phyloP scores from a whole-genome alignment of 805 yeast genomes.

The Lipomyces orientalis region DNA sequence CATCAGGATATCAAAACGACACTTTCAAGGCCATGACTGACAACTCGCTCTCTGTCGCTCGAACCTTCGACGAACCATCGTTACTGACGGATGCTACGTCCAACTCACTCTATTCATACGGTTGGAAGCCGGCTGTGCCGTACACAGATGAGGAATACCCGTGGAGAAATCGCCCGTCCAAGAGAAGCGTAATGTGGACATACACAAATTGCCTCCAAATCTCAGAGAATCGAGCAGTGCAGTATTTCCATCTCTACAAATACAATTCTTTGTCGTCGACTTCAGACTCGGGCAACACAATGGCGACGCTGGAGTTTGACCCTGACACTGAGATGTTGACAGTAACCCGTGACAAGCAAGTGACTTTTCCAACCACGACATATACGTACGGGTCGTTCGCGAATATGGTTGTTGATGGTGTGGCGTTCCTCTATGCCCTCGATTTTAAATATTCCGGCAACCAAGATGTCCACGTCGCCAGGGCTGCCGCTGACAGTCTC shows the following conservation, averaged over 20 bases:
- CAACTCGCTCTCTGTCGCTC: constrained; percentile 18
- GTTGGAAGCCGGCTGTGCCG: constrained; percentile 27
- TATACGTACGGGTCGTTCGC: constrained; percentile 35
- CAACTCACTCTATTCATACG: constrained; percentile 9
- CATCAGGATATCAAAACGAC: constrained; percentile 19
- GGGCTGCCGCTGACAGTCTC: constrained; percentile 16
- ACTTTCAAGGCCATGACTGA: constrained; percentile 19
- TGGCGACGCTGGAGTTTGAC: constrained; percentile 22
- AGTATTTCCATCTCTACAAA: constrained; percentile 23
- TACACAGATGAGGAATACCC: constrained; percentile 21
- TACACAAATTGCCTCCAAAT: constrained; percentile 33
- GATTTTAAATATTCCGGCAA: constrained; percentile 20
- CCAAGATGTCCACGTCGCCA: constrained; percentile 35
- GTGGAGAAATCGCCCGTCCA: background rate
- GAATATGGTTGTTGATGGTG: constrained; percentile 26
- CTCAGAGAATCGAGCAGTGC: constrained; percentile 22
- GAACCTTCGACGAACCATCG: constrained; percentile 10
- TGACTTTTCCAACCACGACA: constrained; percentile 16
- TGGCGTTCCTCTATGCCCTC: constrained; percentile 30
- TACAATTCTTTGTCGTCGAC: constrained; percentile 9
- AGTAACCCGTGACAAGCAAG: constrained; percentile 16
- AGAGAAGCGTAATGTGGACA: constrained; percentile 33
- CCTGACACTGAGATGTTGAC: constrained; percentile 13
- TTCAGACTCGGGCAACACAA: constrained; percentile 25
- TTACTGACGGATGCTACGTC: constrained; percentile 20